Evolutionary conservation across 805 yeast species (phyloP), one percentile per base, ranked within the genome.

Genomic region (Candida michaelii): DNA sequence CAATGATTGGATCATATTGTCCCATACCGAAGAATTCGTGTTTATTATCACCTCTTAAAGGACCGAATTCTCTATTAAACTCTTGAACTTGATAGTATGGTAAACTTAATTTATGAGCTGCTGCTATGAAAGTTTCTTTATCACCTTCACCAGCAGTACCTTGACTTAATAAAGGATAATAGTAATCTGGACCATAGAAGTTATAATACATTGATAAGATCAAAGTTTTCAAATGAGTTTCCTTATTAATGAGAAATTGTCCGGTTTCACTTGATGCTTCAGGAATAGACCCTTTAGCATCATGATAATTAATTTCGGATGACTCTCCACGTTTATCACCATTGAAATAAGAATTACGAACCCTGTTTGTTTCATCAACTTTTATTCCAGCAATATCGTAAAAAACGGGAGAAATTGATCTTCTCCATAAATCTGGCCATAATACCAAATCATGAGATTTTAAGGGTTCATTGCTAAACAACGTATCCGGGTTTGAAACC

Each of bases 281-380:
- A 3, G 72, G 71, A 30, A 83, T 55, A 0, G 88, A 58, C 27
- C 84, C 83, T 39, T 73, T 72, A 33, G 78, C 63, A 49, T 81
- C 84, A 58, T 83, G 90, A 56, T 62, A 74, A 30, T 56, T 59
- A 3, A 40, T 31, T 17, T 37, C 18, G 3, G 18, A 13, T 12
- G 37, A 18, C 6, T 63, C 68, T 11, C 65, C 68, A 35, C 66
- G 47, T 10, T 40, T 35, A 41, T 65, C 71, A 12, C 54, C 56
- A 14, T 36, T 36, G 25, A 58, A 54, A 41, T 62, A 63, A 30
- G 62, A 54, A 43, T 62, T 61, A 30, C 71, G 42, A n/a, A 48
- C 36, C 27, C 52, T 50, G 27, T 30, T 40, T 2, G 42, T 45
- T 11, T 48, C 53, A 40, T 64, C 58, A 12, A 54, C 47, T 2